Evolutionary conservation across 345 rosid species (phyloP).

Genomic region (Populus davidiana): DNA sequence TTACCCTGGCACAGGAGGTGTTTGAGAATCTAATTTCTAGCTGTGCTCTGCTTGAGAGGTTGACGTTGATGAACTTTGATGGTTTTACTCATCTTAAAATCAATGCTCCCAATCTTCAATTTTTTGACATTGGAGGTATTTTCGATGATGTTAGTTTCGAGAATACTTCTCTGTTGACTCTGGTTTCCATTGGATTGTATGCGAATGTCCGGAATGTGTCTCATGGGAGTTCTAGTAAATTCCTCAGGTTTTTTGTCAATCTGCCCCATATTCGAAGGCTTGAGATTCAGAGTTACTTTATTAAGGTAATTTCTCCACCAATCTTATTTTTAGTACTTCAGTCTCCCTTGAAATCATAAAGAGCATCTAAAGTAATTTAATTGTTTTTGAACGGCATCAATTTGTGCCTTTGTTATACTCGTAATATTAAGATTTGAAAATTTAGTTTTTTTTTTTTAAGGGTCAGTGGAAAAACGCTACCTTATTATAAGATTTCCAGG

Average conservation of each 20-base stretch:
- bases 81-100: slow-evolving; percentile 55
- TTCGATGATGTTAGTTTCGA: slow-evolving; percentile 50
- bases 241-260: slow-evolving; percentile 58
- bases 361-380: not conserved
- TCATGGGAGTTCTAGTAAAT: slow-evolving; percentile 40
- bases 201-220: slow-evolving; percentile 25
- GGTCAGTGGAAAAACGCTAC: not conserved
- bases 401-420: not conserved
- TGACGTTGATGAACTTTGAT: slow-evolving; percentile 63
- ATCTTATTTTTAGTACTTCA: not conserved
- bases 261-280: slow-evolving; percentile 65
- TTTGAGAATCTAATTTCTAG: slow-evolving; percentile 53
- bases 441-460: not conserved
- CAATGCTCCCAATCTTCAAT: slow-evolving; percentile 59
- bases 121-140: slow-evolving; percentile 58
- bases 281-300: slow-evolving; percentile 63
- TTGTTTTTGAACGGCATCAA: not conserved
- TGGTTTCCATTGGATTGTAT: slow-evolving; percentile 58
- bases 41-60: slow-evolving; percentile 56
- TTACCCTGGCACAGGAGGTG: slow-evolving; percentile 53
- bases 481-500: slow-evolving; percentile 7
- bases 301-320: slow-evolving; percentile 42
- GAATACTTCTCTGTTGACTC: slow-evolving; percentile 41
- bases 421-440: not conserved
- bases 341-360: not conserved